phyloP scores from a whole-genome alignment of 163 green algal genomes.

The Scenedesmus sp. region DNA sequence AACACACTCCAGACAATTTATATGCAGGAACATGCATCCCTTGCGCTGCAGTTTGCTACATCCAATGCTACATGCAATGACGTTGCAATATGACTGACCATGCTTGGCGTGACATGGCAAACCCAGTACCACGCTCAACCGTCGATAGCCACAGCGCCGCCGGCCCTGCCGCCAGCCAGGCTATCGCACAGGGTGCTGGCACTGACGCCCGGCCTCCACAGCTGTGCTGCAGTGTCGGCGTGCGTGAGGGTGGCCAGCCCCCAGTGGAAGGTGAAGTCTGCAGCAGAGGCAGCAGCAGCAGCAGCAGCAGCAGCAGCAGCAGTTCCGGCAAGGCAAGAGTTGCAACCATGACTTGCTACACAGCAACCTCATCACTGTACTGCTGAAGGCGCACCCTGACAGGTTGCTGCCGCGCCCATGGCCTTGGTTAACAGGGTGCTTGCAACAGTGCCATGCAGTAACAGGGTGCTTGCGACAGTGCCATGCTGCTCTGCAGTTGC shows the following conservation, averaged over 20 bases:
- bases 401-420: too few relatives aligned
- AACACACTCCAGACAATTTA: too few relatives aligned
- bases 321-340: background rate
- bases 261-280: constrained; percentile 32
- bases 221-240: background rate
- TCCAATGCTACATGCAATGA: too few relatives aligned
- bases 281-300: background rate
- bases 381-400: too few relatives aligned
- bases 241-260: constrained; percentile 32
- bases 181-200: background rate
- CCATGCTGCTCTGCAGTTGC: background rate
- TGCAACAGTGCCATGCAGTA: too few relatives aligned
- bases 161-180: background rate
- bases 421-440: too few relatives aligned
- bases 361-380: too few relatives aligned
- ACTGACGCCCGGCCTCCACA: constrained; percentile 23
- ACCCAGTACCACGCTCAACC: background rate
- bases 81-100: background rate
- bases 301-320: background rate
- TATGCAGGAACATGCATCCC: too few relatives aligned
- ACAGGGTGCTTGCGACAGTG: too few relatives aligned
- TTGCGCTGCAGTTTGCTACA: too few relatives aligned
- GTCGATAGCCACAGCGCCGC: background rate
- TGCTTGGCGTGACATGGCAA: background rate
- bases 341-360: too few relatives aligned